Percentiles rank a stretch among this genome's conserved stretches.
phyloP scores from a whole-genome alignment of 177 flowering plant genomes.

The Telopea speciosissima region DNA sequence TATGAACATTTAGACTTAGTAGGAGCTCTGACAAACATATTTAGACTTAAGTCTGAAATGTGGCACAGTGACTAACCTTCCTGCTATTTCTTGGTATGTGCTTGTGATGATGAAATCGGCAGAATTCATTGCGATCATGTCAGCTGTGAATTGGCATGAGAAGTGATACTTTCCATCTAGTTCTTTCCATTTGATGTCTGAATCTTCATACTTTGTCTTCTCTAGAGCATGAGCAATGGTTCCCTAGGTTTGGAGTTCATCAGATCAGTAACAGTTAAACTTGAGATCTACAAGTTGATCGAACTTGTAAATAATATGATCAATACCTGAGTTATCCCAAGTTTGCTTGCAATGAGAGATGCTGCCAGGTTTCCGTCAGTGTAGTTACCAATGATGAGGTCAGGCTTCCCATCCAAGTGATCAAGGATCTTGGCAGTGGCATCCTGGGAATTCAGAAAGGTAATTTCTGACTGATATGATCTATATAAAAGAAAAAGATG shows the following conservation, averaged over 20 bases:
- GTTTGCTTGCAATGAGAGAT: conserved; percentile 67
- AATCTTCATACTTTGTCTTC: conserved; percentile 86
- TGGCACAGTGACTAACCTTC: conserved; percentile 44
- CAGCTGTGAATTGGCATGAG: conserved; percentile 91
- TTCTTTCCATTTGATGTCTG: conserved; percentile 79
- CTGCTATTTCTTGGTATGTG: conserved; percentile 88
- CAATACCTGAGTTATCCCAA: conserved; percentile 64
- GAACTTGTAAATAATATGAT: background rate
- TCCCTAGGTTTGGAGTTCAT: conserved; percentile 31
- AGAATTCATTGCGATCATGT: conserved; percentile 67
- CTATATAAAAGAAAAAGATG: background rate
- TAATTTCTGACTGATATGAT: background rate
- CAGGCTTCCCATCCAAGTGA: conserved; percentile 68
- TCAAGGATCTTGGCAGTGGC: conserved; percentile 53
- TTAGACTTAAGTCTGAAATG: background rate
- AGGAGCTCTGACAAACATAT: no score
- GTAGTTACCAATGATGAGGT: conserved; percentile 83
- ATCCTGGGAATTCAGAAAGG: conserved; percentile 33
- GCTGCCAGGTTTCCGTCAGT: conserved; percentile 82
- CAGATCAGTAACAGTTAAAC: background rate
- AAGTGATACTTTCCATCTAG: conserved; percentile 78
- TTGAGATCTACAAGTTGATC: background rate
- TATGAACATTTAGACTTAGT: background rate
- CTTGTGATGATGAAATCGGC: conserved; percentile 90
- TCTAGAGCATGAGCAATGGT: conserved; percentile 92